Evolutionary conservation across 805 yeast species (phyloP).

Genomic region (Diddensiella caesifluorescens): DNA sequence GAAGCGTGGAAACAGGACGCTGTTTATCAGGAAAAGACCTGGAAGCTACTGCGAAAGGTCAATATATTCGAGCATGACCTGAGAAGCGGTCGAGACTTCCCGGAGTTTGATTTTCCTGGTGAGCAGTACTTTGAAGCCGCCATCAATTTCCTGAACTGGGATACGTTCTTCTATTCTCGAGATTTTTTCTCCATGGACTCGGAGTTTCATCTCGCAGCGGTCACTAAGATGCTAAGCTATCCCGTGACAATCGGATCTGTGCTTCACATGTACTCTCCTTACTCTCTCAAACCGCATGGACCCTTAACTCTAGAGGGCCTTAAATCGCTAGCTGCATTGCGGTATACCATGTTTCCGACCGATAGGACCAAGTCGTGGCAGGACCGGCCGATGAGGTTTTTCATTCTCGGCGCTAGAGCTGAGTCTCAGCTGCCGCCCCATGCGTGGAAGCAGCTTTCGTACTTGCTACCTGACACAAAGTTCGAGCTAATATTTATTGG

Average conservation of each 20-base stretch:
- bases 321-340: constrained; percentile 85
- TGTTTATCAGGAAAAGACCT: constrained; percentile 62
- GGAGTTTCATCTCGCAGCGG: constrained; percentile 91
- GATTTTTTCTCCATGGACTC: constrained; percentile 94
- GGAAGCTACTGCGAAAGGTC: constrained; percentile 75
- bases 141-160: constrained; percentile 84
- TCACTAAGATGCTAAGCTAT: constrained; percentile 88
- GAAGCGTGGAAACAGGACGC: constrained; percentile 85
- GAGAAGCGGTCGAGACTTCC: constrained; percentile 88
- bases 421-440: constrained; percentile 92
- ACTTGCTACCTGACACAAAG: constrained; percentile 72
- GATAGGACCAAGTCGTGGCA: constrained; percentile 54
- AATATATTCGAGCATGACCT: constrained; percentile 93
- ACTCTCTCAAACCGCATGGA: constrained; percentile 73
- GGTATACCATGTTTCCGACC: constrained; percentile 81
- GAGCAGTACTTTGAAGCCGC: constrained; percentile 65
- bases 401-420: constrained; percentile 85
- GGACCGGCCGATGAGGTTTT: constrained; percentile 85
- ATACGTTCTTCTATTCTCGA: constrained; percentile 85
- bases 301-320: constrained; percentile 89
- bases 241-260: constrained; percentile 85
- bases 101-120: constrained; percentile 91
- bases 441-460: constrained; percentile 91
- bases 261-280: constrained; percentile 81
- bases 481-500: constrained; percentile 91